Percentiles rank a stretch among this genome's conserved stretches.
These are phyloP conservation scores for Penicillium sp. DNA, from an alignment of 2,329 filamentous ascomycete genomes.

Conservation along the genomic window DNA sequence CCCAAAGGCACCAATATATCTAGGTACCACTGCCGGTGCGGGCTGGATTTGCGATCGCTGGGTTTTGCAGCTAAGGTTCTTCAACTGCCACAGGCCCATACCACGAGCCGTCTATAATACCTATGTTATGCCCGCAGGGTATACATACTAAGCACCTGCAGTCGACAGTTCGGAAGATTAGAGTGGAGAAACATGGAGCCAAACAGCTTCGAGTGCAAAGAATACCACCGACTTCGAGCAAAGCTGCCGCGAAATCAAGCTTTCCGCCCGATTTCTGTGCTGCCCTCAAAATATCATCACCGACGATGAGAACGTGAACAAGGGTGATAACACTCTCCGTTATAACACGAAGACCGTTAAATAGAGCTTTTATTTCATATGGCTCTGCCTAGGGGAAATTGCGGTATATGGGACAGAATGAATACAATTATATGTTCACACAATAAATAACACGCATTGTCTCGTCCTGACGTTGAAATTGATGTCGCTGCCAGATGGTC, in stretches of 20 bases:
- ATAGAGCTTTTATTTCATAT: neutral
- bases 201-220: neutral
- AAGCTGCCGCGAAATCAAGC: neutral
- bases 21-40: too few species aligned
- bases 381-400: neutral
- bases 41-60: too few species aligned
- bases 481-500: constrained; percentile 62
- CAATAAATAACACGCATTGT: too few species aligned
- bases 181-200: too few species aligned
- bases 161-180: too few species aligned
- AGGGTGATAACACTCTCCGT: neutral
- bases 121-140: too few species aligned
- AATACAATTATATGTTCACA: too few species aligned
- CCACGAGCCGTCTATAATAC: too few species aligned
- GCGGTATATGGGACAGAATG: constrained; percentile 75
- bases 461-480: neutral
- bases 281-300: neutral
- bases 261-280: neutral
- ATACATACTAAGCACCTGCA: too few species aligned
- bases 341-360: neutral
- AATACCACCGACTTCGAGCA: neutral
- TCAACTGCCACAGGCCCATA: too few species aligned
- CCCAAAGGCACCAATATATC: too few species aligned
- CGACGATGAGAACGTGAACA: neutral
- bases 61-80: too few species aligned